Base-by-base conservation (phyloP, 176 grass and related monocot species). In the Aegilops umbellulata region DNA sequence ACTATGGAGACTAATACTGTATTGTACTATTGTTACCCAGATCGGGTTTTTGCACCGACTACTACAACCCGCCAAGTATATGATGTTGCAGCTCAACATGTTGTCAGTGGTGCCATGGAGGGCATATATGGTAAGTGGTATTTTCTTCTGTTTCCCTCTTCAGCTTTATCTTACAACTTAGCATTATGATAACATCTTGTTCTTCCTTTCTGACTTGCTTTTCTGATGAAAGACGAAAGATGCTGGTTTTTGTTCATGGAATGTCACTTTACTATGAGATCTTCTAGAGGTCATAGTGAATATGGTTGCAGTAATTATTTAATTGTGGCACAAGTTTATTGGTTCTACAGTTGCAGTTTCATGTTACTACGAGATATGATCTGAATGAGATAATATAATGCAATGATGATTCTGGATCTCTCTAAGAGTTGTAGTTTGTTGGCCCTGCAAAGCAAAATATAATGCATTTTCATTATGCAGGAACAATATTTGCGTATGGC, bases 401-500 rank as follows among this genome's bases (percentile, higher is more conserved):
- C 69, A 60, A 80, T 53, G 29, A 36, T 46, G 25, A 60, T 76
- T 23, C 25, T 88, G 24, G 26, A 51, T 75, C 42, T 75, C 42
- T 17, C 71, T 47, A 47, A 51, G n/a, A 6, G 6, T 26, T 47
- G 12, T 44, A 47, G 12, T 70, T 51, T 23, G 34, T 53, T 61
- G 51, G 5, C 80, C 82, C 10, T 60, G 86, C 66, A 7, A 85
- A 86, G 29, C 32, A 30, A 77, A 84, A 71, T 10, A n/a, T 85
- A 61, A 42, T 65, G 8, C 32, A 76, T 65, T 15, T 89, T 80
- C 35, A 22, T 80, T 72, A 66, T 39, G 42, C 88, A 99, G 97
- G 97, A 82, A 99, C 97, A 88, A 99, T 99, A 87, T 99, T 97
- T 93, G 97, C 97, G 79, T 99, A 99, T 79, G 97, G 97, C 78